Base-by-base conservation (phyloP, 2,329 filamentous ascomycete genomes). In the Colletotrichum euphorbiae region DNA sequence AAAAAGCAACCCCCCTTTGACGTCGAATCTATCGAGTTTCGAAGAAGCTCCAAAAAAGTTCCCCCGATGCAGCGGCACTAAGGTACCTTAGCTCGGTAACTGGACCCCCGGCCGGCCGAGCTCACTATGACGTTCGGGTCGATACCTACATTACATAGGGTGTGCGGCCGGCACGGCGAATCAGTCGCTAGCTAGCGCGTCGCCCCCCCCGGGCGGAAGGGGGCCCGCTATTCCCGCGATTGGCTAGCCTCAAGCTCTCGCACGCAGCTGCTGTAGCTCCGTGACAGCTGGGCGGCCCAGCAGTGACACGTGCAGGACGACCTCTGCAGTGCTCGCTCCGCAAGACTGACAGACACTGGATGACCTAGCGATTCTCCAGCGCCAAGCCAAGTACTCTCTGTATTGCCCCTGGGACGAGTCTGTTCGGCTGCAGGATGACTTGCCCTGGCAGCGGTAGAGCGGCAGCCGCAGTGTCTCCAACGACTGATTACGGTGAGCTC, bases 71-170 rank as follows among this genome's bases (percentile, higher is more conserved):
- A 42, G 28, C 57, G 63, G 63, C 63, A 62, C 63, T 67, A 24
- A 24, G n/a, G n/a, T n/a, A n/a, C n/a, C n/a, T n/a, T 24, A 63
- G 65, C 65, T 68, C 65, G 65, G 65, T 56, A 68, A 67, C 45
- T 50, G 61, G 63, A 52, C n/a, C 63, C 57, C 63, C 57, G 62
- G 56, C 57, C 48, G 56, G 46, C 48, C 55, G 57, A 62, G 50
- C 60, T 68, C 60, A 68, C 45, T 58, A 68, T 68, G 65, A 68
- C 65, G 65, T 68, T 62, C 21, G 50, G 38, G 9, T 33, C 15
- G 11, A 17, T n/a, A n/a, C n/a, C n/a, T n/a, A n/a, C n/a, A n/a
- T n/a, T n/a, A n/a, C n/a, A n/a, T n/a, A n/a, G n/a, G n/a, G 38
- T 21, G 38, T 42, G 48, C 48, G 48, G 28, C 48, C 24, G 36